phyloP scores from a whole-genome alignment of 2,329 filamentous ascomycete genomes.

The Exophiala dermatitidis region DNA sequence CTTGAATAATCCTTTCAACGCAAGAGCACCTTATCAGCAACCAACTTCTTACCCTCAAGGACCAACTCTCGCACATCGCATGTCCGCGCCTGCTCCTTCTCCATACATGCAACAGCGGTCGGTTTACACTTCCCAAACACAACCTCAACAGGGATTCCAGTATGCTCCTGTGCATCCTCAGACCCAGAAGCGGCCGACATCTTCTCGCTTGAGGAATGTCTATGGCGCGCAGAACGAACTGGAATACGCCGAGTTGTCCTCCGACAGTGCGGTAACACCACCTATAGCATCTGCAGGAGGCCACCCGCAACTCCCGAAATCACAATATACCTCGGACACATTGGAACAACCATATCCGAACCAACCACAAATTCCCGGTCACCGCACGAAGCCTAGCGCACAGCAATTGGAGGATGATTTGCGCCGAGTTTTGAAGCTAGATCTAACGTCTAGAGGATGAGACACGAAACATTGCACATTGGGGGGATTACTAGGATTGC shows the following conservation, averaged over 20 bases:
- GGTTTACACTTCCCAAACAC: conserved; percentile 2
- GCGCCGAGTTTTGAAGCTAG: conserved; percentile 41
- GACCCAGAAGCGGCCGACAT: conserved; percentile 17
- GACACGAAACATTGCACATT: neutral
- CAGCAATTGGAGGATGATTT: conserved; percentile 45
- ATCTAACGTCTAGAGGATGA: conserved; percentile 21
- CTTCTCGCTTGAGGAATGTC: conserved; percentile 21
- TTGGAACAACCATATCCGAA: conserved; percentile 18
- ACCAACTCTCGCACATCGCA: conserved; percentile 2
- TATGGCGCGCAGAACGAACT: conserved; percentile 21
- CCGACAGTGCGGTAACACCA: conserved; percentile 19
- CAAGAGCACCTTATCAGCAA: conserved; percentile 19
- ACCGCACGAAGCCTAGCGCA: conserved; percentile 32
- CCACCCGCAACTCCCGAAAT: conserved; percentile 2
- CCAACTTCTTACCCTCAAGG: conserved; percentile 3
- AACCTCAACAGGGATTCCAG: conserved; percentile 7
- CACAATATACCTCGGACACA: conserved; percentile 8
- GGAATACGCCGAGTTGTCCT: conserved; percentile 23
- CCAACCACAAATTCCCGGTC: conserved; percentile 20
- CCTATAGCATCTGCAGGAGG: conserved; percentile 20
- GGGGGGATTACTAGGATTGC: neutral
- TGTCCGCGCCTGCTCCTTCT: conserved; percentile 13
- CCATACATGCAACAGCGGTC: conserved; percentile 13
- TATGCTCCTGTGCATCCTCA: conserved; percentile 10
- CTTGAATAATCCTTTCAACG: conserved; percentile 30